These are phyloP conservation scores for Neonectria faginata DNA, from an alignment of 2,329 filamentous ascomycete species.

Conservation along the genomic window DNA sequence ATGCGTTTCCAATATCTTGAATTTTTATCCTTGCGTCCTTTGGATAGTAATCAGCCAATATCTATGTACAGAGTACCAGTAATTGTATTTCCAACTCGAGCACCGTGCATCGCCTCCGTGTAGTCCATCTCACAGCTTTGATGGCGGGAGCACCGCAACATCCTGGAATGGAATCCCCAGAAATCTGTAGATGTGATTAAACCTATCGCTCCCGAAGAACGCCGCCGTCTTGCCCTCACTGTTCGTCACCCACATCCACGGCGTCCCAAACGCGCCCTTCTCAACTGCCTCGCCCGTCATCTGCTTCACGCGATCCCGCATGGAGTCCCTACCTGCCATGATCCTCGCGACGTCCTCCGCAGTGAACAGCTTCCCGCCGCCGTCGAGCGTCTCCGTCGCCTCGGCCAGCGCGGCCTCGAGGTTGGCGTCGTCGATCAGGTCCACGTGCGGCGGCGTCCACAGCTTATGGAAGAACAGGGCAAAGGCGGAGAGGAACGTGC, in stretches of 20 bases:
- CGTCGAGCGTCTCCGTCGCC: conserved; percentile 45
- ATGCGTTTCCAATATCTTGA: background rate
- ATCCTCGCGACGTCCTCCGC: conserved; percentile 66
- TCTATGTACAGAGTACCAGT: background rate
- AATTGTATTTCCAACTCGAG: background rate
- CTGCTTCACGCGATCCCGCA: conserved; percentile 60
- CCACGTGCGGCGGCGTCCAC: conserved; percentile 69
- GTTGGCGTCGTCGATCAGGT: conserved; percentile 70
- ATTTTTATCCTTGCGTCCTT: background rate
- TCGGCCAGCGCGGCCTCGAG: conserved; percentile 56
- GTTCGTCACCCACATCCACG: conserved; percentile 79
- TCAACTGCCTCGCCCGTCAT: conserved; percentile 72
- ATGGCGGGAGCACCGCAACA: conserved; percentile 53
- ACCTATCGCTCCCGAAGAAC: conserved; percentile 83
- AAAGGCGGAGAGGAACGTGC: conserved; percentile 65
- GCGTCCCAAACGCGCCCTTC: conserved; percentile 79
- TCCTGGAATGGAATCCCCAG: conserved; percentile 71
- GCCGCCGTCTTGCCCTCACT: conserved; percentile 69
- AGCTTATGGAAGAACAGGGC: conserved; percentile 68
- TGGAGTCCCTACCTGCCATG: conserved; percentile 62
- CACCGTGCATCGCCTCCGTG: background rate
- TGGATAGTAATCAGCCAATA: background rate
- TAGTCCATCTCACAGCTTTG: conserved; percentile 50
- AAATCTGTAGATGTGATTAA: conserved; percentile 76
- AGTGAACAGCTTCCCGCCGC: conserved; percentile 57